Base-by-base conservation (phyloP, 2,329 filamentous ascomycete genomes). In the Claviceps lovelessii region DNA sequence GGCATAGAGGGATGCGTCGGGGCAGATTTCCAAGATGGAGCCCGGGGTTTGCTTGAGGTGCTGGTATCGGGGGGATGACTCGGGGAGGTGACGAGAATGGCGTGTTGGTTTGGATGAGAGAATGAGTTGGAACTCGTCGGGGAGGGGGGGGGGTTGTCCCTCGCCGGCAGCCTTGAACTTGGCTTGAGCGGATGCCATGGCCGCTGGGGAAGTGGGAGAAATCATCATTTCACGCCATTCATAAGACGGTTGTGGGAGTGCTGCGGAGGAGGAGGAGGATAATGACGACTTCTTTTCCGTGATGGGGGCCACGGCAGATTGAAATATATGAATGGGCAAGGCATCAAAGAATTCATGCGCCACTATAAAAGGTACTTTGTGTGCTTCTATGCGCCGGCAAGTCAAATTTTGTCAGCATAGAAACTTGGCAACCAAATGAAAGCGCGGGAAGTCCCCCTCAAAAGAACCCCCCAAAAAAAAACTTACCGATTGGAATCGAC, bases 281-380 rank as follows among this genome's bases (percentile, higher is more conserved):
- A 50, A 54, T 13, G 51, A 54, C 11, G 52, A 56, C 45, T 48
- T 57, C 46, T 55, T 58, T 39, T 54, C 58, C 31, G 54, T 52
- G 29, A 56, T 50, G 37, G 54, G 37, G 33, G 74, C 68, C 6
- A 70, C 66, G 52, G 91, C 77, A 15, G 88, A 85, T 68, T 97
- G 86, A 67, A 98, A 98, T 57, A 88, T 84, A 68, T 98, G 90
- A 61, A 98, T 96, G 39, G 93, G 93, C 0, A 98, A 83, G 2
- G 93, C 93, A 62, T 98, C 93, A 72, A 98, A 98, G 76, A 98
- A 97, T 67, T 98, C 93, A 68, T 98, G 93, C 5, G 93, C 93
- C 51, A 97, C 81, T 57, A 98, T 95, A 68, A 97, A 94, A 0
- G 93, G 91, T 28, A 84, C 87, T 65, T 86, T 87, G 57, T 78